Evolutionary conservation across 108 stramenopile genomes (phyloP).

Genomic region (Fistulifera solaris): DNA sequence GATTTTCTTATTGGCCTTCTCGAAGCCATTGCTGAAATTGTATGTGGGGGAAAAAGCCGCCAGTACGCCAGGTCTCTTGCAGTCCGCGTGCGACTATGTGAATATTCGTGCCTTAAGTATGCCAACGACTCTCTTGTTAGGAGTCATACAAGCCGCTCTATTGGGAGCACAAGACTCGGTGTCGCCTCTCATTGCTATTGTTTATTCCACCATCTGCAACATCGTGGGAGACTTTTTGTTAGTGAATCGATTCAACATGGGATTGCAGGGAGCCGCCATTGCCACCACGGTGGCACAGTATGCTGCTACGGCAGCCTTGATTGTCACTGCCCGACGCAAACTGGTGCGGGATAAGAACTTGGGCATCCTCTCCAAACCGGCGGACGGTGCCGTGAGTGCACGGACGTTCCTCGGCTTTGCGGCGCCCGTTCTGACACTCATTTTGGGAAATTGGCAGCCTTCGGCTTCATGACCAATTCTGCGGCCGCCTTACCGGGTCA

Average conservation of each 20-base stretch:
- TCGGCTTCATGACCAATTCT: constrained; percentile 83
- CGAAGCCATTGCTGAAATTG: constrained; percentile 56
- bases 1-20: constrained; percentile 43
- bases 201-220: constrained; percentile 65
- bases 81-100: constrained; percentile 71
- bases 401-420: constrained; percentile 69
- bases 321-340: constrained; percentile 50
- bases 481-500: constrained; percentile 79
- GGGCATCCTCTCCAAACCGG: constrained; percentile 7
- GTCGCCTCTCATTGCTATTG: constrained; percentile 67
- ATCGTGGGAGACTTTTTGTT: constrained; percentile 63
- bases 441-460: constrained; percentile 80
- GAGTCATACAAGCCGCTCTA: constrained; percentile 69
- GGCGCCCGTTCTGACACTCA: constrained; percentile 74
- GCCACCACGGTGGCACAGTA: constrained; percentile 68
- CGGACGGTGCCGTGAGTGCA: constrained; percentile 30
- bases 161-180: constrained; percentile 80
- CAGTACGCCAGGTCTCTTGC: constrained; percentile 50
- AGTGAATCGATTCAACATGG: constrained; percentile 54
- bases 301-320: constrained; percentile 58
- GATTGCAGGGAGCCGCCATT: constrained; percentile 72
- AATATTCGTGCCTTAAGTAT: constrained; percentile 75
- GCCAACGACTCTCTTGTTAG: constrained; percentile 71
- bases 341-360: constrained; percentile 32
- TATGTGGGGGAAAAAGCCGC: constrained; percentile 74